Conservation (phyloP, 768 basidiomycete genomes). For the Pluteus cervinus region DNA sequence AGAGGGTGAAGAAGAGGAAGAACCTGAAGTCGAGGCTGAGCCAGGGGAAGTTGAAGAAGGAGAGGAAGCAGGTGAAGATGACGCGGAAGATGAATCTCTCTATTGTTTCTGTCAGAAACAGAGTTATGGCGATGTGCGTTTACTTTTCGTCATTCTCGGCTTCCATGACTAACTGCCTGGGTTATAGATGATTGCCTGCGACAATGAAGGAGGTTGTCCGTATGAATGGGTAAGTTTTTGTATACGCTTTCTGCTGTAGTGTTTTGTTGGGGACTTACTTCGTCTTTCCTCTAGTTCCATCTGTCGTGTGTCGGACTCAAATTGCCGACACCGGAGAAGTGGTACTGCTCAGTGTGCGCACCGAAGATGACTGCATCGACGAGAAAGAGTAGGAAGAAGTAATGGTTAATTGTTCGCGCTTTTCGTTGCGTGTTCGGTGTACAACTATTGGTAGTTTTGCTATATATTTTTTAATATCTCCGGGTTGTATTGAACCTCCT, state of each 20-base stretch:
- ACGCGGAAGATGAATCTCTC: conserved; percentile 40
- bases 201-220: conserved; percentile 56
- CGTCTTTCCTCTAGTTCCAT: conserved; percentile 52
- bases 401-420: no score
- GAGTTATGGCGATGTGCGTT: conserved; percentile 43
- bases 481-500: no score
- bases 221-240: conserved; percentile 58
- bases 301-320: conserved; percentile 52
- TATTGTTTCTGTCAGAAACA: conserved; percentile 50
- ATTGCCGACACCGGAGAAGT: conserved; percentile 41
- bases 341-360: conserved; percentile 49
- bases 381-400: conserved; percentile 18
- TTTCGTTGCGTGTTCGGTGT: not conserved
- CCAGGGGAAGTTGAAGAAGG: conserved; percentile 25
- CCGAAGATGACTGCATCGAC: conserved; percentile 20
- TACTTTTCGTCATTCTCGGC: conserved; percentile 1
- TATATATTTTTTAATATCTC: no score
- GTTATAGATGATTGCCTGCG: conserved; percentile 64
- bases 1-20: conserved; percentile 37
- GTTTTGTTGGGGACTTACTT: no score
- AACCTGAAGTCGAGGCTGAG: conserved; percentile 18
- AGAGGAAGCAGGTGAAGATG: conserved; percentile 42
- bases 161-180: not conserved
- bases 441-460: no score
- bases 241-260: conserved; percentile 1